Conservation (phyloP, 2,329 filamentous ascomycete genomes). For the Curvularia spicifera region DNA sequence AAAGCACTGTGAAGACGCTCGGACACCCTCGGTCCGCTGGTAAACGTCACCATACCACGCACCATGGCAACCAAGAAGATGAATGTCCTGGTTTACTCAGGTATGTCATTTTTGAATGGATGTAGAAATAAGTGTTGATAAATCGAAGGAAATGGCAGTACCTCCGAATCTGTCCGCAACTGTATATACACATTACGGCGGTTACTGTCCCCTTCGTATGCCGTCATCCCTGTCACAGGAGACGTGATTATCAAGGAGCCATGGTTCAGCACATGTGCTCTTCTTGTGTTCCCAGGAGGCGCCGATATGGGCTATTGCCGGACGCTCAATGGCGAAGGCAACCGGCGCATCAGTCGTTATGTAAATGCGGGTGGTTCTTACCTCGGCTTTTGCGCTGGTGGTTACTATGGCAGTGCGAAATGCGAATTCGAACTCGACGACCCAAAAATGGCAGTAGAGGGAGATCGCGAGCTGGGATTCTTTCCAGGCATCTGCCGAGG, state of each 20-base stretch:
- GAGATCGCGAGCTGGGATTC: constrained; percentile 83
- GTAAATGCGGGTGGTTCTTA: constrained; percentile 85
- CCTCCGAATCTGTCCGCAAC: constrained; percentile 86
- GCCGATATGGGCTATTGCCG: constrained; percentile 93
- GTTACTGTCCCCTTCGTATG: constrained; percentile 87
- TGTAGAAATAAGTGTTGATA: background rate
- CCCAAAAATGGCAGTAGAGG: constrained; percentile 80
- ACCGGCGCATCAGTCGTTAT: constrained; percentile 81
- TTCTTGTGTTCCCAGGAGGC: constrained; percentile 91
- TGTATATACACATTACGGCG: constrained; percentile 85
- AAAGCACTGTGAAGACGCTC: constrained; percentile 32
- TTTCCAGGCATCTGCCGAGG: constrained; percentile 87
- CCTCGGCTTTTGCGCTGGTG: constrained; percentile 91
- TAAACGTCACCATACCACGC: constrained; percentile 26
- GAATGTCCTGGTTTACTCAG: constrained; percentile 93
- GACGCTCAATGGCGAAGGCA: constrained; percentile 84
- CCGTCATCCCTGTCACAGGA: constrained; percentile 83
- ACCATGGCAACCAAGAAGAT: constrained; percentile 72
- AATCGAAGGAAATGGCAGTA: constrained; percentile 76
- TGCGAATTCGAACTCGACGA: constrained; percentile 95
- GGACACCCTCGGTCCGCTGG: constrained; percentile 39
- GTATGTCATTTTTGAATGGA: constrained; percentile 54
- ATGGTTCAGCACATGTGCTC: constrained; percentile 83
- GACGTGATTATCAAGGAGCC: constrained; percentile 85
- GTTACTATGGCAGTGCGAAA: constrained; percentile 80